These are phyloP conservation scores for Colletotrichum chrysophilum DNA, from an alignment of 2,329 filamentous ascomycete genomes.

Conservation along the genomic window DNA sequence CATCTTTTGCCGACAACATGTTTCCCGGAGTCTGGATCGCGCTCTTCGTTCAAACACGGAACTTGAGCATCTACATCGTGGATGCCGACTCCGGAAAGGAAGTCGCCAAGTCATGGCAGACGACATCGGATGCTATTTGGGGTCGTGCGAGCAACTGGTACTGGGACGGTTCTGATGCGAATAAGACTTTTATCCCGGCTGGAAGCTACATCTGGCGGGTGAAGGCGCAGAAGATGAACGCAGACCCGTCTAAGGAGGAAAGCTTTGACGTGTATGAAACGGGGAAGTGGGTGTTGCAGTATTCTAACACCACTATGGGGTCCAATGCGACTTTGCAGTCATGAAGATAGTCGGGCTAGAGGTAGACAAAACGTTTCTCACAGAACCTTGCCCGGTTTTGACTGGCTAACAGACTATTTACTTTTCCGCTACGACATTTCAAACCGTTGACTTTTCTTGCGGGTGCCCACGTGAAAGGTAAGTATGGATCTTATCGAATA, in stretches of 20 bases:
- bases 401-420: too few species aligned
- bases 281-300: neutral
- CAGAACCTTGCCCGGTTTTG: too few species aligned
- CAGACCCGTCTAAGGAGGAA: neutral
- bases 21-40: neutral
- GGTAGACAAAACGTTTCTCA: neutral
- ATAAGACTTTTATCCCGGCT: neutral
- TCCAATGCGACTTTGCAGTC: neutral
- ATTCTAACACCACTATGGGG: neutral
- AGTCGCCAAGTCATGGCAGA: neutral
- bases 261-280: neutral
- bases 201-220: neutral
- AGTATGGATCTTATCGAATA: too few species aligned
- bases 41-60: neutral
- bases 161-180: slow-evolving; percentile 1
- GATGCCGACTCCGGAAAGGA: neutral
- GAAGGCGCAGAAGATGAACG: neutral
- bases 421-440: too few species aligned
- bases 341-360: neutral
- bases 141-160: neutral
- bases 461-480: too few species aligned
- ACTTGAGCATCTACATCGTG: neutral
- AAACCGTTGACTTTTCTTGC: too few species aligned
- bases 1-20: neutral
- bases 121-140: neutral